Evolutionary conservation across 2,329 filamentous ascomycete genomes (phyloP), one percentile per base, ranked within the genome.

Genomic region (Xylaria sp.): DNA sequence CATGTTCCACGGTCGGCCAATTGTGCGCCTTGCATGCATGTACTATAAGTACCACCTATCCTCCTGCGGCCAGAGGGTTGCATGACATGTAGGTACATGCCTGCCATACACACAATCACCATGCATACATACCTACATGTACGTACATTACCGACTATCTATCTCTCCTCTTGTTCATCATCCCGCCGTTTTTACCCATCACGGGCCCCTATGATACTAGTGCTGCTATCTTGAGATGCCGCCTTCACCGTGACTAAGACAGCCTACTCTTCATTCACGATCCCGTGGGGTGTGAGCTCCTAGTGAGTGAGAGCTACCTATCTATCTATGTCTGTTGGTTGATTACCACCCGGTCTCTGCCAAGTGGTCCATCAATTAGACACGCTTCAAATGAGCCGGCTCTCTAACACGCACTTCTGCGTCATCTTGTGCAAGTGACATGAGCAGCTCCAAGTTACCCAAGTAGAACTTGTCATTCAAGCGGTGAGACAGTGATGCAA

Each of bases 61-160:
- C 64, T 61, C 64, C 65, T 68, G 62, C 68, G 65, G 32, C 65
- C 66, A 59, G 62, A 30, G n/a, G 64, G 68, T 61, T 63, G 66
- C 68, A 68, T 70, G 62, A 60, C 39, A 70, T 68, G 65, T 70
- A 70, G 66, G 65, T 66, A 70, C 63, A 64, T 68, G 66, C 60
- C 60, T 53, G 61, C 65, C 61, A 64, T 65, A 62, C 56, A 64
- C 60, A 65, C 41, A 50, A 59, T 65, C 63, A 69, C 66, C 58
- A 60, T 69, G 64, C 66, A 65, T 65, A 61, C 56, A 67, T 63
- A 52, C n/a, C n/a, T 30, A 62, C 25, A 39, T 39, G 36, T 15
- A 39, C 36, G 58, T 58, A 69, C 61, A 70, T 65, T 59, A 41
- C 63, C 53, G 57, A 66, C 59, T 56, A 65, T 43, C 34, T 39